These are phyloP conservation scores for Cladophialophora chaetospira DNA, from an alignment of 2,329 filamentous ascomycete genomes.

Conservation along the genomic window DNA sequence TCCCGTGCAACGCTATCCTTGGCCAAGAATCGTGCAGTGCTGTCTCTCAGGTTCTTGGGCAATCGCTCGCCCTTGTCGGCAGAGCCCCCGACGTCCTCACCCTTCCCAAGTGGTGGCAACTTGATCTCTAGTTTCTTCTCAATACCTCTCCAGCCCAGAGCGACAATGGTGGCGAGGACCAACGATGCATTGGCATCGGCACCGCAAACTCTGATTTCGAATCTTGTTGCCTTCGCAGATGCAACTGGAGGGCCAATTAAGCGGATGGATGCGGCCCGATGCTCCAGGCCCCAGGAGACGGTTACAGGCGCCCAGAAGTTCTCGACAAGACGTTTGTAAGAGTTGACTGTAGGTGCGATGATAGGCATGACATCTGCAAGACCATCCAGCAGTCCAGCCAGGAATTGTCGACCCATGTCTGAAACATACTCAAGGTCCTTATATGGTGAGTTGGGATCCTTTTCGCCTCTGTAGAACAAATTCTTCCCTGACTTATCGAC, in stretches of 20 bases:
- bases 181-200: slow-evolving; percentile 89
- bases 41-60: slow-evolving; percentile 83
- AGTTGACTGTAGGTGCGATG: slow-evolving; percentile 92
- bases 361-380: slow-evolving; percentile 95
- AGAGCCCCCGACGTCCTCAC: slow-evolving; percentile 74
- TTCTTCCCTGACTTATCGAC: slow-evolving; percentile 81
- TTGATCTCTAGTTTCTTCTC: slow-evolving; percentile 87
- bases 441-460: slow-evolving; percentile 71
- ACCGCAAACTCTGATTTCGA: slow-evolving; percentile 92
- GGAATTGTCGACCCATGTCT: slow-evolving; percentile 86
- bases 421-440: slow-evolving; percentile 78
- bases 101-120: slow-evolving; percentile 79
- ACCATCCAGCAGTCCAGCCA: slow-evolving; percentile 85
- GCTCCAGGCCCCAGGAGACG: slow-evolving; percentile 94
- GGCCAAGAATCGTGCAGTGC: slow-evolving; percentile 74
- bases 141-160: slow-evolving; percentile 84
- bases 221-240: slow-evolving; percentile 81
- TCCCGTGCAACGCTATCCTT: slow-evolving; percentile 86
- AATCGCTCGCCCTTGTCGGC: slow-evolving; percentile 73
- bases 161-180: slow-evolving; percentile 83
- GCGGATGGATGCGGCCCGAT: slow-evolving; percentile 87
- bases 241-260: slow-evolving; percentile 86
- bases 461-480: slow-evolving; percentile 71
- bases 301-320: slow-evolving; percentile 99
- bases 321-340: slow-evolving; percentile 96